These are phyloP conservation scores for Scedosporium dehoogii DNA, from an alignment of 2,329 filamentous ascomycete genomes.

Conservation along the genomic window DNA sequence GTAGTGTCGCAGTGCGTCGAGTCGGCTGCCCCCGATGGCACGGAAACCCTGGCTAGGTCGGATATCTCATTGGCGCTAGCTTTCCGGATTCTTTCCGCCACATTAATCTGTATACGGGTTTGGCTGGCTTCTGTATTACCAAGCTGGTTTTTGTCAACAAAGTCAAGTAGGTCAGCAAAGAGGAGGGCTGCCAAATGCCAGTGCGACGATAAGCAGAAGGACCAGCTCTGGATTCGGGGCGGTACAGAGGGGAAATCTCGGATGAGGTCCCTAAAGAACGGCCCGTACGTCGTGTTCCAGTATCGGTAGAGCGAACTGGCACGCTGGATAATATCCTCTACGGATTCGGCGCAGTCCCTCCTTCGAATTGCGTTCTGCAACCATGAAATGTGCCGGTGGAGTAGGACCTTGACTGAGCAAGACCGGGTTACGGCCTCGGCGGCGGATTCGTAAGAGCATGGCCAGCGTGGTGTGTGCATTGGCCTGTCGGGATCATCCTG, in stretches of 20 bases:
- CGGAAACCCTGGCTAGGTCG: slow-evolving; percentile 36
- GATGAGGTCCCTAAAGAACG: slow-evolving; percentile 43
- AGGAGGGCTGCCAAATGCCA: slow-evolving; percentile 48
- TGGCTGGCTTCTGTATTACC: slow-evolving; percentile 17
- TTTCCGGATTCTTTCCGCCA: slow-evolving; percentile 29
- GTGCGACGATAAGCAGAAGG: slow-evolving; percentile 44
- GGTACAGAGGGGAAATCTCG: slow-evolving; percentile 38
- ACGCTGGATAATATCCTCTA: slow-evolving; percentile 38
- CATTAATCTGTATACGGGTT: slow-evolving; percentile 17
- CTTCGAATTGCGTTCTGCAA: slow-evolving; percentile 41
- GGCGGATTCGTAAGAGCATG: slow-evolving; percentile 43
- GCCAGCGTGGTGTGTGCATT: slow-evolving; percentile 29
- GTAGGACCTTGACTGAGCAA: slow-evolving; percentile 47
- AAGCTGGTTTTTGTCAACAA: slow-evolving; percentile 30
- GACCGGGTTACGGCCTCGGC: slow-evolving; percentile 38
- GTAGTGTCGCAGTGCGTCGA: slow-evolving; percentile 6
- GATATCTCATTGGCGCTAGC: slow-evolving; percentile 35
- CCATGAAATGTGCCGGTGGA: slow-evolving; percentile 46
- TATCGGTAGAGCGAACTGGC: slow-evolving; percentile 41
- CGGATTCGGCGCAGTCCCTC: slow-evolving; percentile 20
- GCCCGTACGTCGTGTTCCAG: slow-evolving; percentile 42
- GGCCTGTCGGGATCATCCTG: slow-evolving; percentile 19
- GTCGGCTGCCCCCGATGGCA: slow-evolving; percentile 19
- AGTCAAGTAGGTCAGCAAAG: slow-evolving; percentile 41
- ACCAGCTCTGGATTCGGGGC: slow-evolving; percentile 48